phyloP scores from a whole-genome alignment of 73 alveolate species.

The Urostyla sp. region DNA sequence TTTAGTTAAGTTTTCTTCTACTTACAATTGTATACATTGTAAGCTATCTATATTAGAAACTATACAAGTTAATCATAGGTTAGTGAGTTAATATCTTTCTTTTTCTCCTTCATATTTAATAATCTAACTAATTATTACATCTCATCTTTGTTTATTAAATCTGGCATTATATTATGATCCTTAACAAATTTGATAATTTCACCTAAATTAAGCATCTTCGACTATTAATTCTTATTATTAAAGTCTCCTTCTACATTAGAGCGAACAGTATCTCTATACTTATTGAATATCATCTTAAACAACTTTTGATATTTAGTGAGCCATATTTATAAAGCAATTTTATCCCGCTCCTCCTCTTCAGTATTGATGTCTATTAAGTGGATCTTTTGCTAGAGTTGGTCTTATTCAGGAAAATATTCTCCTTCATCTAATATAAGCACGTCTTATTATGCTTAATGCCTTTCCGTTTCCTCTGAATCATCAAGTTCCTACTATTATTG shows the following conservation, averaged over 20 bases:
- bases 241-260: constrained; percentile 14
- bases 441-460: constrained; percentile 2
- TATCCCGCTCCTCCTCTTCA: constrained; percentile 73
- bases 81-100: constrained; percentile 19
- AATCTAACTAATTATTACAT: constrained; percentile 39
- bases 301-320: constrained; percentile 55
- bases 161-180: constrained; percentile 30
- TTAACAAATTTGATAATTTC: constrained; percentile 35
- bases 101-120: constrained; percentile 38
- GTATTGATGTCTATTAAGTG: constrained; percentile 41
- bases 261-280: constrained; percentile 51
- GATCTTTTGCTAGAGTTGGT: neutral
- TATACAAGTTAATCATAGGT: constrained; percentile 33
- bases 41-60: constrained; percentile 43
- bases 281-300: constrained; percentile 52
- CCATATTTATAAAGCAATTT: constrained; percentile 35
- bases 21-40: constrained; percentile 48
- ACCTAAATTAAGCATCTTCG: constrained; percentile 41
- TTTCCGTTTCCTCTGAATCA: constrained; percentile 25
- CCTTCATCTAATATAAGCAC: constrained; percentile 52
- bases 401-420: constrained; percentile 11
- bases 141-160: constrained; percentile 50
- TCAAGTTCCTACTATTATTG: neutral
- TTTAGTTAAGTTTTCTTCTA: neutral
- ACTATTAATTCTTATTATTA: constrained; percentile 21